Conservation (phyloP, 331 rosid species). For the Pyrus hybrid region DNA sequence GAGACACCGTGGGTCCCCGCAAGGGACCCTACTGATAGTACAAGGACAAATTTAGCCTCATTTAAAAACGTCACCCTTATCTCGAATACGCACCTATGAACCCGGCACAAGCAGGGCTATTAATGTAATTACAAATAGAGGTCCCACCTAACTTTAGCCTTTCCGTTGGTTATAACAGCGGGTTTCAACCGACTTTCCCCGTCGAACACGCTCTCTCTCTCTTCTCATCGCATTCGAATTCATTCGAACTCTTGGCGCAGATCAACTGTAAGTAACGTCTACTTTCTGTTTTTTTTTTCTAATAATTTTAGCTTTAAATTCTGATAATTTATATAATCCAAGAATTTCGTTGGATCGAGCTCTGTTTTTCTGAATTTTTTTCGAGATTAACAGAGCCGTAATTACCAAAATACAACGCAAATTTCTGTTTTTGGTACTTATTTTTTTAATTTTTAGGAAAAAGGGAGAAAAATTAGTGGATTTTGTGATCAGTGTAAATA, state of each 20-base stretch:
- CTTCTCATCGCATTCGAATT: background rate
- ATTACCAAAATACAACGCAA: background rate
- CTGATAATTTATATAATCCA: background rate
- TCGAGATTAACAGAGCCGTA: constrained; percentile 18
- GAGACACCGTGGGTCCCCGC: constrained; percentile 2
- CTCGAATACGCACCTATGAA: background rate
- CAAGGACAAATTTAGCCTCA: constrained; percentile 22
- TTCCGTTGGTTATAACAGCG: background rate
- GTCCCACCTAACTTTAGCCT: background rate
- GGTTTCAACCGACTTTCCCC: background rate
- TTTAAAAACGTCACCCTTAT: accelerated
- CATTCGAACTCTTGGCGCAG: constrained; percentile 18
- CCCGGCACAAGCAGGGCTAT: background rate
- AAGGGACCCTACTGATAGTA: background rate
- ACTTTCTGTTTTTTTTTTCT: no score
- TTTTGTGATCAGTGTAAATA: background rate
- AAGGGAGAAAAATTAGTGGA: background rate
- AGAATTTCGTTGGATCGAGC: background rate
- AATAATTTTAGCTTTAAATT: background rate
- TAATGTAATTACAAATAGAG: background rate
- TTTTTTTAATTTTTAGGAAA: background rate
- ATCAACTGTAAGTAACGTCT: constrained; percentile 34
- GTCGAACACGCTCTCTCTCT: background rate
- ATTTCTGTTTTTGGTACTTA: background rate
- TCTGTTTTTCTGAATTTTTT: constrained; percentile 21